phyloP scores from a whole-genome alignment of 495 filamentous ascomycete genomes.

The Neurospora hispaniola region DNA sequence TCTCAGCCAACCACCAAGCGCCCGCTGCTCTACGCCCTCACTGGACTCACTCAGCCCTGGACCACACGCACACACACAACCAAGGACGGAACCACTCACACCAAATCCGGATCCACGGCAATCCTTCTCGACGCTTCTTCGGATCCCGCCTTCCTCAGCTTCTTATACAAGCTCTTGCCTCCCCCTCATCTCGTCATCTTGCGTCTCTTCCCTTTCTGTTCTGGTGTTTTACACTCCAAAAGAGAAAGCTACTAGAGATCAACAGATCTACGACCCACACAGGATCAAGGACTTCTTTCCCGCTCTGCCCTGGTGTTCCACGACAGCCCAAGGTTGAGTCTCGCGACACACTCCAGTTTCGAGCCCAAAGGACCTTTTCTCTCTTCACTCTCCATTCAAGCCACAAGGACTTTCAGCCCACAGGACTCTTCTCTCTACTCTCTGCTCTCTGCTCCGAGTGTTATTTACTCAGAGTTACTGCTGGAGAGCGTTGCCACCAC shows the following conservation, averaged over 20 bases:
- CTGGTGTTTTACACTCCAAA: not conserved
- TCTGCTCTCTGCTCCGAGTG: slow-evolving; percentile 11
- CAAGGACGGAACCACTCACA: not conserved
- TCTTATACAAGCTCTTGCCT: not conserved
- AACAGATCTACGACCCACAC: not conserved
- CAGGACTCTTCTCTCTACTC: slow-evolving; percentile 11
- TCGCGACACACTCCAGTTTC: not conserved
- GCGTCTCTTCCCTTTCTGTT: not conserved
- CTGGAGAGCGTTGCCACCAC: slow-evolving; percentile 5
- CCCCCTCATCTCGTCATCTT: not conserved
- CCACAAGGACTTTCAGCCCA: slow-evolving; percentile 7
- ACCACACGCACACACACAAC: not conserved
- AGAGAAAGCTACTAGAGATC: not conserved
- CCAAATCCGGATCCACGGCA: not conserved
- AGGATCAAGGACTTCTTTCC: slow-evolving; percentile 1
- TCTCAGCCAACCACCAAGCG: not conserved
- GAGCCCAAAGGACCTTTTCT: not conserved
- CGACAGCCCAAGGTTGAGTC: slow-evolving; percentile 3
- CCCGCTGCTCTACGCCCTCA: not conserved
- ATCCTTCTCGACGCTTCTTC: not conserved
- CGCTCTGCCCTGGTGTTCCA: not conserved
- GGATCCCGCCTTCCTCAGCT: not conserved
- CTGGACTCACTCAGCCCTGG: not conserved
- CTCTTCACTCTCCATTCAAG: not conserved
- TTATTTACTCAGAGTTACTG: slow-evolving; percentile 6